phyloP scores from a whole-genome alignment of 2,329 filamentous ascomycete genomes.

The Phialophora expanda region DNA sequence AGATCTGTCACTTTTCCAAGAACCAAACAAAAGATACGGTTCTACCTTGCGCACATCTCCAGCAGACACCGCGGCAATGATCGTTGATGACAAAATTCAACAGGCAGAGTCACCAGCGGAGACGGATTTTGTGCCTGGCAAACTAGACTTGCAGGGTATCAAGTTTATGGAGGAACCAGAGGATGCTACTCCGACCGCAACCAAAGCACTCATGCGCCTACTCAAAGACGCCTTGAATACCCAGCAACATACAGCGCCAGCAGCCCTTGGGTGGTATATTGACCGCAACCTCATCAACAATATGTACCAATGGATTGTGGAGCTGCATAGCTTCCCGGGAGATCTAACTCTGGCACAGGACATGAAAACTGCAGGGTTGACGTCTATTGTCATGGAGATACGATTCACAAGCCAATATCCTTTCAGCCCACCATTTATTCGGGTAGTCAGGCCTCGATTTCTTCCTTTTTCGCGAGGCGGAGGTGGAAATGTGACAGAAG shows the following conservation, averaged over 20 bases:
- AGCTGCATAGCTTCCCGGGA: constrained; percentile 80
- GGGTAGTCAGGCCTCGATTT: constrained; percentile 81
- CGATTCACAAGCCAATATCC: constrained; percentile 80
- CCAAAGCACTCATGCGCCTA: constrained; percentile 67
- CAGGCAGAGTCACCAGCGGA: constrained; percentile 8
- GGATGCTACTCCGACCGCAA: constrained; percentile 68
- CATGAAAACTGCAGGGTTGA: constrained; percentile 66
- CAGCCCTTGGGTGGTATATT: constrained; percentile 83
- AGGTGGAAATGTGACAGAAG: constrained; percentile 82
- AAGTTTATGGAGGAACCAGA: constrained; percentile 68
- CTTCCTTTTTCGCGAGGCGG: constrained; percentile 73
- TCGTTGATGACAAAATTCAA: constrained; percentile 18
- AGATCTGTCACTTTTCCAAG: constrained; percentile 50
- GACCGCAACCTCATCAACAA: constrained; percentile 70
- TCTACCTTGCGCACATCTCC: background rate
- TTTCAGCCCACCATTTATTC: constrained; percentile 79
- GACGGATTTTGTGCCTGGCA: constrained; percentile 71
- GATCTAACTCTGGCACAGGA: constrained; percentile 73
- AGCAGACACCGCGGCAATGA: background rate
- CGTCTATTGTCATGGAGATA: constrained; percentile 78
- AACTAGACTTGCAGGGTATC: constrained; percentile 65
- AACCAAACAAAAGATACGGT: background rate
- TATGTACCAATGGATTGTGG: constrained; percentile 89
- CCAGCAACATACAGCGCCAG: constrained; percentile 65
- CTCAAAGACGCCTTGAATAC: constrained; percentile 67